Conservation (phyloP, 2,329 filamentous ascomycete genomes). For the Teratosphaeriaceae sp. region DNA sequence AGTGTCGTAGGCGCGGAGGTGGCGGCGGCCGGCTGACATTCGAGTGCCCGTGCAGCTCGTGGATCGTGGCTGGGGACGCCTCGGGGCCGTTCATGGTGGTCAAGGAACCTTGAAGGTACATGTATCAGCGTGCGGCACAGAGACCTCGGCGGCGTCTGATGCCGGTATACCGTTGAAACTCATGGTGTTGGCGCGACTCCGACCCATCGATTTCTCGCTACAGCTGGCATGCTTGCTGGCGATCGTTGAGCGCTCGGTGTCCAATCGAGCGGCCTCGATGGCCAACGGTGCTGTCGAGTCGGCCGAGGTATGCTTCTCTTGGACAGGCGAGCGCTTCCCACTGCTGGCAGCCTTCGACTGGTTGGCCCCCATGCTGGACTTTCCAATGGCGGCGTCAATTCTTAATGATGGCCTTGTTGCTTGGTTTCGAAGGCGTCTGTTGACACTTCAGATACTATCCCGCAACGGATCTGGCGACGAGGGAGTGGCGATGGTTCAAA, state of each 20-base stretch:
- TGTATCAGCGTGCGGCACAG: not conserved
- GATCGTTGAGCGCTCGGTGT: not conserved
- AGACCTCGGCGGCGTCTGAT: not conserved
- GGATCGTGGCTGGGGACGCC: not conserved
- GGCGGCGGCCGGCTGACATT: slow-evolving; percentile 19
- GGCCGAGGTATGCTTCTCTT: slow-evolving; percentile 6
- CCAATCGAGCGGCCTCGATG: not conserved
- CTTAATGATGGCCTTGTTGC: no score
- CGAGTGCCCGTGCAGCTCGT: slow-evolving; percentile 14
- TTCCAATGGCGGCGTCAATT: no score
- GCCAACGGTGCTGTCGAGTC: slow-evolving; percentile 5
- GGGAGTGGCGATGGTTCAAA: no score
- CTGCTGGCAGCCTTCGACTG: not conserved
- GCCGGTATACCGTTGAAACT: not conserved
- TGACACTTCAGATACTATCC: no score
- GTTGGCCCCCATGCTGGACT: slow-evolving; percentile 5
- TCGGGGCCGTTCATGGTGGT: not conserved
- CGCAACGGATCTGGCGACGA: no score
- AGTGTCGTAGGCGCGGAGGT: slow-evolving; percentile 14
- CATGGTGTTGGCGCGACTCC: slow-evolving; percentile 4
- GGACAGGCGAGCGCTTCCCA: slow-evolving; percentile 4
- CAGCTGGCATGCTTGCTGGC: slow-evolving; percentile 1
- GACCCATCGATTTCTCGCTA: not conserved
- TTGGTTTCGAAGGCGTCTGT: no score
- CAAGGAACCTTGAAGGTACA: not conserved